Conservation (phyloP, 768 basidiomycete species). For the Naganishia antarctica region DNA sequence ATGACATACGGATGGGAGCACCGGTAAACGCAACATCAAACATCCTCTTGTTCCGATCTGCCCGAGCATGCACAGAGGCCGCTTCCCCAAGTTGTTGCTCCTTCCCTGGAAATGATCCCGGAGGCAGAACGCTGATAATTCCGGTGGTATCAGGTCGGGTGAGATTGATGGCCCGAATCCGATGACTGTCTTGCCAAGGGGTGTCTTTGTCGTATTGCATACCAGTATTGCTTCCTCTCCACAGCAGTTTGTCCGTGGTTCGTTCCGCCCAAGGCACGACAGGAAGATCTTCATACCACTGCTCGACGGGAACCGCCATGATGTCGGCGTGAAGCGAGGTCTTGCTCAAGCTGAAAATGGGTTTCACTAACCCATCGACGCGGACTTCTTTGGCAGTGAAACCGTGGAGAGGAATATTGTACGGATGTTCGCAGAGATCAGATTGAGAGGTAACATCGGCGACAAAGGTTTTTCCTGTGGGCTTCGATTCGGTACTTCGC, state of each 20-base stretch:
- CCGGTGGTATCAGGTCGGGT: slow-evolving; percentile 20
- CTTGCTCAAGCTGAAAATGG: slow-evolving; percentile 43
- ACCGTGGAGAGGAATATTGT: slow-evolving; percentile 48
- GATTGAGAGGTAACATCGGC: slow-evolving; percentile 40
- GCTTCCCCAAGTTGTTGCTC: slow-evolving; percentile 20
- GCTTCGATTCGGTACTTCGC: neutral
- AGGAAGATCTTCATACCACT: slow-evolving; percentile 35
- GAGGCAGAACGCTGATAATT: slow-evolving; percentile 21
- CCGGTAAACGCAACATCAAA: slow-evolving; percentile 41
- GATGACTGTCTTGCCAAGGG: slow-evolving; percentile 41
- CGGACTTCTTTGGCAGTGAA: slow-evolving; percentile 39
- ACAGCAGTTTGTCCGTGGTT: slow-evolving; percentile 35
- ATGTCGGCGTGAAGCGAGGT: slow-evolving; percentile 41
- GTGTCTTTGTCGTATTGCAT: slow-evolving; percentile 29
- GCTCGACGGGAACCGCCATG: slow-evolving; percentile 44
- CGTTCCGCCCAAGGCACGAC: slow-evolving; percentile 41
- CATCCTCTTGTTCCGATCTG: slow-evolving; percentile 28
- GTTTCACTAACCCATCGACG: slow-evolving; percentile 31
- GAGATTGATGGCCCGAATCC: slow-evolving; percentile 36
- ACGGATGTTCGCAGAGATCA: slow-evolving; percentile 50
- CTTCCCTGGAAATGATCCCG: slow-evolving; percentile 21
- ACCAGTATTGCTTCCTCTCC: slow-evolving; percentile 47
- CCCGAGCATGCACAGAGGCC: neutral
- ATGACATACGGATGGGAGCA: slow-evolving; percentile 38
- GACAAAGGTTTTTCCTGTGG: slow-evolving; percentile 43